A percentile compares a stretch with the other conserved stretches of the same genome.
Evolutionary conservation across 2,329 filamentous ascomycete species (phyloP).

Genomic region (Penicillium nordicum): DNA sequence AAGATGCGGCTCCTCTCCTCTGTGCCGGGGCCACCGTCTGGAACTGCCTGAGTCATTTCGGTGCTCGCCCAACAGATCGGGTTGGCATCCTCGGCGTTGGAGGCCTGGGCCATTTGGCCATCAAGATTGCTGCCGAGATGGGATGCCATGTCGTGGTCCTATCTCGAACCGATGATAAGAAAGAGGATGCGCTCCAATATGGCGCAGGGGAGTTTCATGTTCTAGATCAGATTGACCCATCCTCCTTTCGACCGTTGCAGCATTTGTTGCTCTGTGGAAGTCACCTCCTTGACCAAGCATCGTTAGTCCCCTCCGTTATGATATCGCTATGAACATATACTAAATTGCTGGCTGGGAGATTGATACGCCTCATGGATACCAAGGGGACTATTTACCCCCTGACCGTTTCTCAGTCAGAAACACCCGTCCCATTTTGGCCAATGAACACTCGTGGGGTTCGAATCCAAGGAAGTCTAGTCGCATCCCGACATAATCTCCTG

Average conservation of each 20-base stretch:
- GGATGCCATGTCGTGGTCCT: background rate
- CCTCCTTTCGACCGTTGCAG: background rate
- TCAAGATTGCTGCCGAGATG: background rate
- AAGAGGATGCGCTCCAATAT: background rate
- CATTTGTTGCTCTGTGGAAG: background rate
- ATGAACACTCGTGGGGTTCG: background rate
- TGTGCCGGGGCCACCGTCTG: background rate
- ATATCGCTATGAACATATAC: background rate
- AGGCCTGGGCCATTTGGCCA: background rate
- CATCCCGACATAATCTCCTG: background rate
- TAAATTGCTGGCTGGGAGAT: background rate
- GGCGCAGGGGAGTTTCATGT: background rate
- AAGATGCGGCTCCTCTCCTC: background rate
- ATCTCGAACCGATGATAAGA: background rate
- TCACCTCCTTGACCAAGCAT: background rate
- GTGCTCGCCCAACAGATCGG: background rate
- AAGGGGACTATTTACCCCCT: background rate
- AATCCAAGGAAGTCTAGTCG: background rate
- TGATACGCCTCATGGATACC: background rate
- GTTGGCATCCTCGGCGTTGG: background rate
- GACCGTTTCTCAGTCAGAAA: background rate
- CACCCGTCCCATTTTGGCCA: background rate
- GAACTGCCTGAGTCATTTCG: background rate
- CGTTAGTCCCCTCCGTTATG: background rate
- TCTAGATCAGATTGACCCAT: background rate